Percentiles rank a stretch among this genome's conserved stretches.
phyloP scores from a whole-genome alignment of 345 rosid species.

The Iberis pinnata region DNA sequence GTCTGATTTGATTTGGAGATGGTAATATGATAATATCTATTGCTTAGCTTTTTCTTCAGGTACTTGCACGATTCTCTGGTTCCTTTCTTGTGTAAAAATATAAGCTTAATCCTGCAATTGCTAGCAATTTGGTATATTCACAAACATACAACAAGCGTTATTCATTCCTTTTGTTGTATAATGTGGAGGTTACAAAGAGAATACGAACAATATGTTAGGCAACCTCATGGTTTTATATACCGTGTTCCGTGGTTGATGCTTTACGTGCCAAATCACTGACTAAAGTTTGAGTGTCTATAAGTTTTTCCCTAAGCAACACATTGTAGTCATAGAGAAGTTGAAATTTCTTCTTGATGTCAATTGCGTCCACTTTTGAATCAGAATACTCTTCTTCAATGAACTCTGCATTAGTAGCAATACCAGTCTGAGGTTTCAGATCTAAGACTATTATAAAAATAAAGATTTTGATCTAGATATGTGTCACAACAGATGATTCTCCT shows the following conservation, averaged over 20 bases:
- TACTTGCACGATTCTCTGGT: not conserved
- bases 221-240: not conserved
- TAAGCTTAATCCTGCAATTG: too few species aligned
- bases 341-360: conserved; percentile 57
- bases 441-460: not conserved
- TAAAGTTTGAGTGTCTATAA: conserved; percentile 47
- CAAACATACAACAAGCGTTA: conserved; percentile 25
- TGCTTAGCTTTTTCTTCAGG: conserved; percentile 4
- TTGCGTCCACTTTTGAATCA: conserved; percentile 48
- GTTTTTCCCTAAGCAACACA: conserved; percentile 58
- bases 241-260: conserved; percentile 25
- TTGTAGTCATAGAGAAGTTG: conserved; percentile 61
- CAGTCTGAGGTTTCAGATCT: conserved; percentile 3
- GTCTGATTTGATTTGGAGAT: too few species aligned
- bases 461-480: too few species aligned
- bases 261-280: conserved; percentile 37
- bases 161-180: conserved; percentile 13
- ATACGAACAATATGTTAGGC: conserved; percentile 17
- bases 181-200: conserved; percentile 15
- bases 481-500: not conserved
- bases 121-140: conserved; percentile 14
- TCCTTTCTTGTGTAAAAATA: too few species aligned
- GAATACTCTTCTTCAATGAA: conserved; percentile 33
- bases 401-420: conserved; percentile 40
- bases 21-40: conserved; percentile 3